phyloP scores from a whole-genome alignment of 306 rosid species.

The Trifolium pratense region DNA sequence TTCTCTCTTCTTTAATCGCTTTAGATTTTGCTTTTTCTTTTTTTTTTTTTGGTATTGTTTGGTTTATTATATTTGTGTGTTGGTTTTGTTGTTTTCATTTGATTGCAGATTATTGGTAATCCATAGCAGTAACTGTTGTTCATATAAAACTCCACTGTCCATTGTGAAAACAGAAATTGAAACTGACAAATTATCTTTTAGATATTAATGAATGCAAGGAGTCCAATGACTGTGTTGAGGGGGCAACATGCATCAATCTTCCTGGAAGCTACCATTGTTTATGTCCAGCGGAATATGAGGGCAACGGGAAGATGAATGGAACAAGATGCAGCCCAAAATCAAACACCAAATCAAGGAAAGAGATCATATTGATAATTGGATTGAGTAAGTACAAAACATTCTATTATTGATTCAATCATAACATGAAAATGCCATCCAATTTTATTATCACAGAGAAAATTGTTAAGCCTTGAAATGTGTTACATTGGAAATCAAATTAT shows the following conservation, averaged over 20 bases:
- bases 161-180: not conserved
- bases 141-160: not conserved
- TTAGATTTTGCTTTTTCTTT: too few relatives aligned
- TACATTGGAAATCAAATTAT: too few relatives aligned
- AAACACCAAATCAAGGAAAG: not conserved
- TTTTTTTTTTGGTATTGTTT: too few relatives aligned
- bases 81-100: too few relatives aligned
- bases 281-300: not conserved
- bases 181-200: not conserved
- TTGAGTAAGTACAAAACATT: not conserved
- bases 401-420: too few relatives aligned
- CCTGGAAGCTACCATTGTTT: not conserved
- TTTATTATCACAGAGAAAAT: too few relatives aligned
- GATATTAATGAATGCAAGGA: constrained; percentile 1
- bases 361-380: not conserved
- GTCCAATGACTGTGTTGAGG: constrained; percentile 1
- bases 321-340: not conserved
- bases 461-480: too few relatives aligned
- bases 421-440: not conserved
- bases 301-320: not conserved
- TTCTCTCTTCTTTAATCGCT: too few relatives aligned
- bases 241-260: not conserved
- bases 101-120: too few relatives aligned
- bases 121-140: not conserved
- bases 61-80: too few relatives aligned